Base-by-base conservation (phyloP, 805 yeast species). In the Zygoascus bituminiphila region DNA sequence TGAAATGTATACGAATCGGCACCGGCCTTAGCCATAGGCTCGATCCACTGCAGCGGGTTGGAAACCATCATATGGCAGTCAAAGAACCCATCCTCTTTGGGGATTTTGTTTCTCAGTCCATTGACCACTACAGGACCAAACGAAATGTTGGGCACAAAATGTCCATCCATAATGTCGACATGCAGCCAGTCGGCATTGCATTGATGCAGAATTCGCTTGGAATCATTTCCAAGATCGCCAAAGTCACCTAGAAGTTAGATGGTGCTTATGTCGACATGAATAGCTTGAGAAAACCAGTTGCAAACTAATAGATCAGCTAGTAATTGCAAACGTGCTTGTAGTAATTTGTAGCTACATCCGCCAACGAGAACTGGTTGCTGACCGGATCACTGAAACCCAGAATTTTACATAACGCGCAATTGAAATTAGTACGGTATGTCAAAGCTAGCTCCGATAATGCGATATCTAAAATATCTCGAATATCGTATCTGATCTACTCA, bases 61-160 rank as follows among this genome's bases (percentile, higher is more conserved):
- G 88, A 73, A 37, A 93, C 97, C 98, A 93, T 93, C 96, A 93
- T 89, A 69, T 93, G 98, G 68, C 98, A 91, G 66, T 93, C 98
- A 62, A 93, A 91, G 58, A 77, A 78, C 5, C 73, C 74, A 53
- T 71, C 73, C 17, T 75, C 75, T 61, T 82, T 74, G 45, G 98
- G 96, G 42, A 88, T 77, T 29, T 79, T 78, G 53, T 79, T 76
- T 59, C 97, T 79, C 62, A 89, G 76, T 29, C 86, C 78, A 48
- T 79, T 69, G 44, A 89, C 88, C 47, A 91, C 78, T 49, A 96
- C 96, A 33, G 95, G 88, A 22, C 99, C 99, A 60, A 93, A 73
- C 1, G 96, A 82, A 56, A 93, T 83, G 70, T 93, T 93, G 56
- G 98, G 98, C 44, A 93, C 99, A 64, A 93, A 93, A 68, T 91